Evolutionary conservation across 352 stramenopile species (phyloP).

Genomic region (Pilasporangium apinafurcum): DNA sequence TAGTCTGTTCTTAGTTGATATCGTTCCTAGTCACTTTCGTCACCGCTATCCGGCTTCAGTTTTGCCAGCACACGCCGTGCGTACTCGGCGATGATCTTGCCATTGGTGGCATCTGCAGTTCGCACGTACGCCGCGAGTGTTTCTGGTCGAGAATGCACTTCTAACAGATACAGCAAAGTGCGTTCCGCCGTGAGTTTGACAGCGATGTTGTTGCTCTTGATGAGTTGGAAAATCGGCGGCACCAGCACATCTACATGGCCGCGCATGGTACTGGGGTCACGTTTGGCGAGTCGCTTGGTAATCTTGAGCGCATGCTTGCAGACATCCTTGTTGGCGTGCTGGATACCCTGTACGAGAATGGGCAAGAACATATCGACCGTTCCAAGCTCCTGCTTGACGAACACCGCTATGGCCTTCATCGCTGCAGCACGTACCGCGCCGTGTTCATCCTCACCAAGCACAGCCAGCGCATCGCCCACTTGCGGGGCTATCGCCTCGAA

Average conservation of each 20-base stretch:
- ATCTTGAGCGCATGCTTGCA: conserved; percentile 63
- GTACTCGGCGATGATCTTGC: conserved; percentile 87
- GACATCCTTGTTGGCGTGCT: conserved; percentile 79
- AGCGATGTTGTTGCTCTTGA: conserved; percentile 87
- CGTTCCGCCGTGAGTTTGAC: conserved; percentile 85
- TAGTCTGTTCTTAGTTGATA: neutral
- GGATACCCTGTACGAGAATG: conserved; percentile 54
- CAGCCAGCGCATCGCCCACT: conserved; percentile 23
- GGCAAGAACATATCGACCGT: conserved; percentile 36
- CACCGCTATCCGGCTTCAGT: conserved; percentile 79
- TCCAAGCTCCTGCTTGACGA: conserved; percentile 45
- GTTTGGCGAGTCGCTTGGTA: conserved; percentile 68
- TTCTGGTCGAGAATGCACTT: conserved; percentile 76
- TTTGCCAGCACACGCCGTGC: conserved; percentile 81
- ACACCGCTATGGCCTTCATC: conserved; percentile 40
- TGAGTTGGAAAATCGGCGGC: conserved; percentile 69
- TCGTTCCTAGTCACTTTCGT: conserved; percentile 63
- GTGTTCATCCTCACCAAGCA: conserved; percentile 60
- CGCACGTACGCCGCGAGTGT: conserved; percentile 70
- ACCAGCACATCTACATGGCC: conserved; percentile 55
- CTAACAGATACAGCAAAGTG: conserved; percentile 81
- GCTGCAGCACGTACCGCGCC: conserved; percentile 46
- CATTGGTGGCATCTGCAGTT: conserved; percentile 37
- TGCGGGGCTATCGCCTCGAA: conserved; percentile 15
- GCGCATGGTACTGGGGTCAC: conserved; percentile 46